Conservation (phyloP, 2,329 filamentous ascomycete species). For the Beauveria australis region DNA sequence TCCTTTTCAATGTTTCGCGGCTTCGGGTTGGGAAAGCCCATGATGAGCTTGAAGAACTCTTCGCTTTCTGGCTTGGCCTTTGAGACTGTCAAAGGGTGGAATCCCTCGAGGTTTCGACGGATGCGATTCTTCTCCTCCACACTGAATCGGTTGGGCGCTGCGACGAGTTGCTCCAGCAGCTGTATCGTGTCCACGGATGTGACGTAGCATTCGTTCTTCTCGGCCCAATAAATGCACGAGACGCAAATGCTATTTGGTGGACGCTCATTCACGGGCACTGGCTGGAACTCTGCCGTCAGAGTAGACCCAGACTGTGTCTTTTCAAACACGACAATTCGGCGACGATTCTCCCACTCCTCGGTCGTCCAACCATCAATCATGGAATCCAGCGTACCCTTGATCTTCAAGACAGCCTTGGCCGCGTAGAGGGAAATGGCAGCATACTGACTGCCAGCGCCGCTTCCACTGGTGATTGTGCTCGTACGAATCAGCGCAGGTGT, state of each 20-base stretch:
- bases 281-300: slow-evolving; percentile 70
- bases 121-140: slow-evolving; percentile 99
- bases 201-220: slow-evolving; percentile 83
- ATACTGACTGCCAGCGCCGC: slow-evolving; percentile 41
- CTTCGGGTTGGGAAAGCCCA: slow-evolving; percentile 92
- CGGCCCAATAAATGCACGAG: slow-evolving; percentile 95
- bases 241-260: slow-evolving; percentile 83
- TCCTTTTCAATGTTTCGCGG: slow-evolving; percentile 98
- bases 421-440: slow-evolving; percentile 77
- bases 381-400: slow-evolving; percentile 72
- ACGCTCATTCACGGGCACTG: slow-evolving; percentile 71
- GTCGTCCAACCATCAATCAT: slow-evolving; percentile 80
- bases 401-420: slow-evolving; percentile 75
- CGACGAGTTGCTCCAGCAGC: slow-evolving; percentile 85
- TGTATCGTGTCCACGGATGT: slow-evolving; percentile 96
- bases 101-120: slow-evolving; percentile 88
- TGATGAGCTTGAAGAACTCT: slow-evolving; percentile 98
- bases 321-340: slow-evolving; percentile 82
- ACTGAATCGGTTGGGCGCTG: slow-evolving; percentile 66
- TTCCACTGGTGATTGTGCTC: slow-evolving; percentile 40
- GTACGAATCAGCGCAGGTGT: slow-evolving; percentile 47
- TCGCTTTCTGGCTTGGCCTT: slow-evolving; percentile 89
- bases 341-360: slow-evolving; percentile 71
- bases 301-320: slow-evolving; percentile 75
- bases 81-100: slow-evolving; percentile 84